Evolutionary conservation across 2,329 filamentous ascomycete genomes (phyloP).

Genomic region (Arthroderma uncinatum): DNA sequence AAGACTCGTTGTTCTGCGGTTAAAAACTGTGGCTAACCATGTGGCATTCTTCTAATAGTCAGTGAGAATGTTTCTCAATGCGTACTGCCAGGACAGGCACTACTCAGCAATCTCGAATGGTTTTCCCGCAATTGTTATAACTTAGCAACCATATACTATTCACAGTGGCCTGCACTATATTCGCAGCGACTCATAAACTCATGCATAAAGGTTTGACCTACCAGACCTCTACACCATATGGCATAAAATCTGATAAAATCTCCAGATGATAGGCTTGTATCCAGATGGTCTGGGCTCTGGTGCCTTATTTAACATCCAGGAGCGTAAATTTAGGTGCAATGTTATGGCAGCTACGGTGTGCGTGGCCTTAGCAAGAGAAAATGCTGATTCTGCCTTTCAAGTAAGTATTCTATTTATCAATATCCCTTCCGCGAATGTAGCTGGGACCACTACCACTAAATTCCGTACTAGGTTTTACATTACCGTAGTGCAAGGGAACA

Average conservation of each 20-base stretch:
- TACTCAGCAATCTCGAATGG: conserved; percentile 61
- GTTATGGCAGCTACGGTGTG: conserved; percentile 48
- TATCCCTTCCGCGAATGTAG: background rate
- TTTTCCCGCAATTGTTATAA: conserved; percentile 78
- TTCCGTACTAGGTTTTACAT: conserved; percentile 40
- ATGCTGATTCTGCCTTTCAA: background rate
- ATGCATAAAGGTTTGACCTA: conserved; percentile 32
- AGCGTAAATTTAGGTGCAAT: conserved; percentile 57
- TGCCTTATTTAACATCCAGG: conserved; percentile 38
- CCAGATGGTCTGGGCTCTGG: conserved; percentile 16
- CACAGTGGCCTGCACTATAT: conserved; percentile 45
- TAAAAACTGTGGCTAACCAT: conserved; percentile 5
- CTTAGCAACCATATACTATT: conserved; percentile 52
- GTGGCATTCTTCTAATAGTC: background rate
- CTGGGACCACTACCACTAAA: background rate
- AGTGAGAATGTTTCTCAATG: conserved; percentile 42
- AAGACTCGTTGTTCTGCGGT: conserved; percentile 16
- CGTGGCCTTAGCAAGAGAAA: conserved; percentile 37
- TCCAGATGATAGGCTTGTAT: conserved; percentile 34
- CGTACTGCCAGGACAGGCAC: background rate
- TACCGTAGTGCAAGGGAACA: conserved; percentile 51
- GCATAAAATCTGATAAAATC: background rate
- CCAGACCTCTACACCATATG: background rate
- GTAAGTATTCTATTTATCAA: background rate
- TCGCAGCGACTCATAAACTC: conserved; percentile 45